Conservation (phyloP, 345 rosid genomes). For the Gossypium herbaceum region DNA sequence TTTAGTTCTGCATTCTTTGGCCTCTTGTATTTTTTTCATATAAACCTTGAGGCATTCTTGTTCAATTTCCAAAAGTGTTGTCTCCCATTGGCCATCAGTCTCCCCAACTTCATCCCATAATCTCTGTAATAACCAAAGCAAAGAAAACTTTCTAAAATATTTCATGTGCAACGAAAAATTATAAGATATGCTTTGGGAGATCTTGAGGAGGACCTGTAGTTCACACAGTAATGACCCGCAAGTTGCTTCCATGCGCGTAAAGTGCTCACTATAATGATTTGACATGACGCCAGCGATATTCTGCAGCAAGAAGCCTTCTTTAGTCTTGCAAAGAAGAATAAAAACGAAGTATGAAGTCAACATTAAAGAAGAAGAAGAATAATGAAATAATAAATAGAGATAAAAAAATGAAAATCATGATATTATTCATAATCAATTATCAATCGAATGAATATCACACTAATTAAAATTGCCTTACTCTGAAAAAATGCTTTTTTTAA, state of each 20-base stretch:
- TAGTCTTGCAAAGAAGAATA: not conserved
- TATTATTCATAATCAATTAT: not conserved
- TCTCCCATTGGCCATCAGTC: conserved; percentile 41
- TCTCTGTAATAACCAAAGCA: conserved; percentile 26
- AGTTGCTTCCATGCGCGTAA: conserved; percentile 39
- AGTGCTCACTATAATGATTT: conserved; percentile 26
- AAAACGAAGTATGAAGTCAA: not conserved
- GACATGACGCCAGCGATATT: conserved; percentile 24
- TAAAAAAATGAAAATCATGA: not conserved
- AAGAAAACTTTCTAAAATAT: not conserved
- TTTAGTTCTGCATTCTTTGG: conserved; percentile 38
- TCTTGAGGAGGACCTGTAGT: conserved; percentile 39
- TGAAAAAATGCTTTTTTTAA: not conserved
- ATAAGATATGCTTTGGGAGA: not conserved
- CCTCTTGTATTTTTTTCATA: conserved; percentile 43
- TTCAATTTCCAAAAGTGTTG: conserved; percentile 48
- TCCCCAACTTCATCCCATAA: conserved; percentile 70
- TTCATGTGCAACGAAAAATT: not conserved
- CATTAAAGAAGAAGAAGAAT: not conserved
- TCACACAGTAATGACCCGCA: conserved; percentile 51
- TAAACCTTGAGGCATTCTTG: conserved; percentile 51
- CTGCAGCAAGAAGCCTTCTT: not conserved
- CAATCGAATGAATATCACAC: not conserved
- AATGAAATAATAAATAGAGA: not conserved
- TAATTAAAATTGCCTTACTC: not conserved